Base-by-base conservation (phyloP, 768 basidiomycete genomes). In the Suillus variegatus region DNA sequence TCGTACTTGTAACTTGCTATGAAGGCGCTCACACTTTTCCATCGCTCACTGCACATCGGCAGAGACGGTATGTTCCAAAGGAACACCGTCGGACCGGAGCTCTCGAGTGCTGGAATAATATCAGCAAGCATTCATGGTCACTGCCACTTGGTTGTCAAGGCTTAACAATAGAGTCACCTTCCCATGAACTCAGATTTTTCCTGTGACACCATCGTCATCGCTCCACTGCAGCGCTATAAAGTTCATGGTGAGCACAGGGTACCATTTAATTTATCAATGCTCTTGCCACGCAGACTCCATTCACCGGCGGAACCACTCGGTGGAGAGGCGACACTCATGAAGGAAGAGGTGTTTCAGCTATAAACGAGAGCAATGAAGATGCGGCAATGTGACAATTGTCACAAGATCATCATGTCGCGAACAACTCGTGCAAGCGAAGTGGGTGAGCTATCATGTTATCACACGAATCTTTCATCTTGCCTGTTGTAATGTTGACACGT, bases 111-210 rank as follows among this genome's bases (percentile, higher is more conserved):
- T 60, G 8, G 62, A 61, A 63, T 41, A 63, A 43, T 35, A 63
- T 65, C 65, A 66, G 44, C 61, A 51, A 61, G 20, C 46, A 52
- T 62, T 43, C 67, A 40, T 66, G 32, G 49, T 65, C 52, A 64
- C 66, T 65, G 67, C 41, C 67, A 68, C 18, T 57, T 41, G 61
- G 69, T 69, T 63, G 67, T 68, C 65, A 69, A 68, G 69, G 69
- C 54, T 60, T 43, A 65, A 67, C 63, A 67, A 69, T 63, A 65
- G 47, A 57, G 44, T 41, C 22, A 46, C 61, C 49, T 65, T 68
- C 65, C 65, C 64, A 67, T 69, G 61, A 43, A 22, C 55, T 38
- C n/a, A 55, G 54, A 55, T 55, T 20, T 55, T 38, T 13, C 56
- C 36, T 43, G 41, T 61, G 56, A 56, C 40, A 60, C 16, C 52